Evolutionary conservation across 1,139 yeast genomes (phyloP).

Genomic region (Barnettozyma hawaiiensis): DNA sequence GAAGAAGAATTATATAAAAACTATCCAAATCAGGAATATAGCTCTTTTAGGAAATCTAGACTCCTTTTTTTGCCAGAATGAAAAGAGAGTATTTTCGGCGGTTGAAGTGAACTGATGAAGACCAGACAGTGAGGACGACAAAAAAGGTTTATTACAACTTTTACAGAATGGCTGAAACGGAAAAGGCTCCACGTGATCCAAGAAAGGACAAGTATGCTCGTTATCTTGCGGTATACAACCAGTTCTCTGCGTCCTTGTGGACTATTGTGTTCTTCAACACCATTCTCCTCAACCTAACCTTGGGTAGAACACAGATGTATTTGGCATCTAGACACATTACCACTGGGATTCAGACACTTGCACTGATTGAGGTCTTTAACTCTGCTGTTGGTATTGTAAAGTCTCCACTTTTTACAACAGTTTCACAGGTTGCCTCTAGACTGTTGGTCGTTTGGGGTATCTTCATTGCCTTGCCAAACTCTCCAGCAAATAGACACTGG

Average conservation of each 20-base stretch:
- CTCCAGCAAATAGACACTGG: conserved; percentile 55
- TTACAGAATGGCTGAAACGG: neutral
- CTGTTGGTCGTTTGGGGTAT: conserved; percentile 80
- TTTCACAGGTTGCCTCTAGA: conserved; percentile 82
- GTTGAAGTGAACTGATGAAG: too few relatives aligned
- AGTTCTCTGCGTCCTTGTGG: conserved; percentile 68
- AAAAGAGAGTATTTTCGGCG: too few relatives aligned
- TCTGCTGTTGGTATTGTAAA: conserved; percentile 73
- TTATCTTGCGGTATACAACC: conserved; percentile 47
- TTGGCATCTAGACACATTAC: conserved; percentile 54
- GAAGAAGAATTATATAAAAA: too few relatives aligned
- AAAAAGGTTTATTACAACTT: too few relatives aligned
- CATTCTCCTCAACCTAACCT: conserved; percentile 31
- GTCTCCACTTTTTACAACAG: conserved; percentile 79
- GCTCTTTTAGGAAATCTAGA: too few relatives aligned
- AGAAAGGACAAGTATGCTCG: conserved; percentile 10
- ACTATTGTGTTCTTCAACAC: conserved; percentile 47
- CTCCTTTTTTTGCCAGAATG: too few relatives aligned
- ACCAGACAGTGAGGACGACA: too few relatives aligned
- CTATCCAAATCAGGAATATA: too few relatives aligned
- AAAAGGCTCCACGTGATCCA: conserved; percentile 3
- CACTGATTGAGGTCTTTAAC: conserved; percentile 76
- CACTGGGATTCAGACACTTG: conserved; percentile 73
- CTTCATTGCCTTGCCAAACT: conserved; percentile 63
- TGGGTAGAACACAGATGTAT: conserved; percentile 58